phyloP scores from a whole-genome alignment of 805 yeast species.

The Blastobotrys mokoenaii region DNA sequence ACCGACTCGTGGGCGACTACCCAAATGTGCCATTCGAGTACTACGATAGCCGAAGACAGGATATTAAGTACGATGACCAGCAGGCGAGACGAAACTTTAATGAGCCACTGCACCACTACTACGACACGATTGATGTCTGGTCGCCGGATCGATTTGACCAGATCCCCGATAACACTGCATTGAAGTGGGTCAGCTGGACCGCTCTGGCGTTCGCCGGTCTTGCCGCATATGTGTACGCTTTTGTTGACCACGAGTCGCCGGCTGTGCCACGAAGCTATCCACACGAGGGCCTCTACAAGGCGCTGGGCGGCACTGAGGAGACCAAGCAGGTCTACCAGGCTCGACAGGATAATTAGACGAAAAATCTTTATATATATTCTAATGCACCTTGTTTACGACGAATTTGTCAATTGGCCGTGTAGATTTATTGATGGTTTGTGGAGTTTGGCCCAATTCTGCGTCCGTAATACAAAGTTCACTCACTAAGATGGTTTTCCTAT shows the following conservation, averaged over 20 bases:
- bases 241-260: slow-evolving; percentile 55
- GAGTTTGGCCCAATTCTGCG: too few relatives aligned
- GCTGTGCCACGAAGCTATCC: slow-evolving; percentile 74
- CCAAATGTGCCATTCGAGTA: slow-evolving; percentile 51
- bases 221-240: slow-evolving; percentile 39
- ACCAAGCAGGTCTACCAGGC: slow-evolving; percentile 26
- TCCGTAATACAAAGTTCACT: too few relatives aligned
- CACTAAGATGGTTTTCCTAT: too few relatives aligned
- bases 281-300: slow-evolving; percentile 64
- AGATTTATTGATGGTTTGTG: too few relatives aligned
- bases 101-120: slow-evolving; percentile 42
- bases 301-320: slow-evolving; percentile 49
- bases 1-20: slow-evolving; percentile 38
- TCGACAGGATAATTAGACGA: slow-evolving; percentile 8
- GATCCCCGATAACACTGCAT: slow-evolving; percentile 53
- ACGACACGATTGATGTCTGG: slow-evolving; percentile 76
- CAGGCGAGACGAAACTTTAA: slow-evolving; percentile 72
- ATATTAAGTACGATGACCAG: slow-evolving; percentile 65
- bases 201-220: slow-evolving; percentile 40
- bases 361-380: not conserved
- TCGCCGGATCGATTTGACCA: slow-evolving; percentile 67
- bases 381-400: not conserved
- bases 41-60: slow-evolving; percentile 63
- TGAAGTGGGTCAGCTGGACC: slow-evolving; percentile 46
- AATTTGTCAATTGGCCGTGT: too few relatives aligned